A percentile compares a stretch with the other conserved stretches of the same genome.
Conservation (phyloP, 1,139 yeast genomes). For the Diutina catenulata region DNA sequence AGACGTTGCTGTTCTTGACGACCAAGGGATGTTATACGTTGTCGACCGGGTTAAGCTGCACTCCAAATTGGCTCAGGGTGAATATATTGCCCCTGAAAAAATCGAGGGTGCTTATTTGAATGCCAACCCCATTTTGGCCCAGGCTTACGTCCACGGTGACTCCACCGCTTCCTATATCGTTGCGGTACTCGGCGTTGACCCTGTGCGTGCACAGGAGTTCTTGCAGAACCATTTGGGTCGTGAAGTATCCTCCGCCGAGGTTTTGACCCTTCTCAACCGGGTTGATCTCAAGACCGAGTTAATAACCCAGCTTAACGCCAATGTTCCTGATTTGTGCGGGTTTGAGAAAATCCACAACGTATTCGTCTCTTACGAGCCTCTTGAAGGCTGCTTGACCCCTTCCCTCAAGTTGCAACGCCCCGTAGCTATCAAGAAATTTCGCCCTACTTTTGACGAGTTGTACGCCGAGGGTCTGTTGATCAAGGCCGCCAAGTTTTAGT, state of each 20-base stretch:
- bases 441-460: neutral
- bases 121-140: constrained; percentile 12
- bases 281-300: neutral
- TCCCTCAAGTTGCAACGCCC: constrained; percentile 2
- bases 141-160: constrained; percentile 21
- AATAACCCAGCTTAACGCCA: neutral
- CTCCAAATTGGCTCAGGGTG: constrained; percentile 75
- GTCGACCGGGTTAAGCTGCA: constrained; percentile 73
- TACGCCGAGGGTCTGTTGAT: constrained; percentile 2
- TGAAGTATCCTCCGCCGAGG: neutral
- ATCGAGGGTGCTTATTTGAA: constrained; percentile 51
- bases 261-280: neutral
- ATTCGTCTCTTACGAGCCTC: neutral
- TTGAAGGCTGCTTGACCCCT: constrained; percentile 2
- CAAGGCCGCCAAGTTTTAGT: constrained; percentile 1
- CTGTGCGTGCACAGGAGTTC: neutral
- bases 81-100: constrained; percentile 70
- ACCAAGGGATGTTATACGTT: constrained; percentile 37
- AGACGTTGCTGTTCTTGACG: constrained; percentile 50
- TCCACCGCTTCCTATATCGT: constrained; percentile 48
- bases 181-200: constrained; percentile 35
- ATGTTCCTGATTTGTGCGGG: neutral
- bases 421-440: neutral
- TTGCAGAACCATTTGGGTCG: neutral
- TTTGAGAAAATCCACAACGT: constrained; percentile 4